Evolutionary conservation across 2,329 filamentous ascomycete species (phyloP), one percentile per base, ranked within the genome.

Genomic region (Aspergillus sp.): DNA sequence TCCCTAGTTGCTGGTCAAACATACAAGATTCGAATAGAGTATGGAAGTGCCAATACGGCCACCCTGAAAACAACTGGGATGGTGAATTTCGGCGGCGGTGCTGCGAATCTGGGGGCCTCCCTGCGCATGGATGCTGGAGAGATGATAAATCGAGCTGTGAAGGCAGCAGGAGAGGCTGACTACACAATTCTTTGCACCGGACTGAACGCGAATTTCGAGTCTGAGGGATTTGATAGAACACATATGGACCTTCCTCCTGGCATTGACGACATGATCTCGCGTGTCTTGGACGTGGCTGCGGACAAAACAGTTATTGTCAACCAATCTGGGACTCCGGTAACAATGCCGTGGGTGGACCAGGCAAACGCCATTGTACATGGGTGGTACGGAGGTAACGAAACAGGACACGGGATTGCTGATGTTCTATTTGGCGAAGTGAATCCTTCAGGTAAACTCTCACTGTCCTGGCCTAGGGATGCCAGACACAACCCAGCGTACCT

Each of bases 301-400:
- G 85, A 86, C 52, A 64, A 52, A 46, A 89, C 88, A 0, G 84
- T 85, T 3, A 84, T 93, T 1, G 86, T 92, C 3, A 86, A 90
- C 69, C 89, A 92, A 65, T 90, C 88, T 0, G 90, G 90, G 27
- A 90, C 88, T 0, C 89, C 90, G 0, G 73, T 81, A 6, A 78
- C 75, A 3, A 78, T 81, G 70, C 78, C 77, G 0, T 78, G 79
- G 72, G 69, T 66, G 5, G 66, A 73, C n/a, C 68, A 72, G 35
- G 73, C 75, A 1, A 74, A 73, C 4, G 83, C 84, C 2, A 77
- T 92, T 1, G 69, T 91, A 1, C 88, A 92, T 67, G 89, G 89
- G 3, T 93, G 90, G 89, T 93, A 91, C 66, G 88, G 89, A 58
- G 90, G 90, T 14, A 90, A 93, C 65, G 90, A 93, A 76, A 89